Evolutionary conservation across 345 rosid genomes (phyloP).

Genomic region (Sonneratia alba): DNA sequence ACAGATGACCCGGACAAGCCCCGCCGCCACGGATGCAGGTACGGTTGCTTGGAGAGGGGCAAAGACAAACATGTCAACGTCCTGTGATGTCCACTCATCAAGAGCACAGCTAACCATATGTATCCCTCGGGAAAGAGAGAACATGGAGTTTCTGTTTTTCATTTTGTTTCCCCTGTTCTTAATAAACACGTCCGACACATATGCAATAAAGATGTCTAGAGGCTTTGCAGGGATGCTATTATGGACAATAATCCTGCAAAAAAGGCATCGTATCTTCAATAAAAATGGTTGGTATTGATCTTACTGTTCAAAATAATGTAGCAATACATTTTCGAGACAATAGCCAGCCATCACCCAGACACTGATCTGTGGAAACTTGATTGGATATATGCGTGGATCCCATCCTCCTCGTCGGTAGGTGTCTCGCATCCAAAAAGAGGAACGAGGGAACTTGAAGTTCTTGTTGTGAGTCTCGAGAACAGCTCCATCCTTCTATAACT

Average conservation of each 20-base stretch:
- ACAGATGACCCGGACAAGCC: constrained; percentile 60
- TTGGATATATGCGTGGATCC: no score
- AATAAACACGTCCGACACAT: background rate
- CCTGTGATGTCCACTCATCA: constrained; percentile 13
- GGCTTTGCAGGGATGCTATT: background rate
- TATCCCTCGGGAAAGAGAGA: background rate
- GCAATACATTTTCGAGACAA: no score
- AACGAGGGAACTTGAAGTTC: no score
- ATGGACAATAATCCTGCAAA: background rate
- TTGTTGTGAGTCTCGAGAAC: no score
- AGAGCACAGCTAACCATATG: background rate
- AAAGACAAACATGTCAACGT: constrained; percentile 31
- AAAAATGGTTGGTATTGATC: no score
- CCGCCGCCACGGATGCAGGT: constrained; percentile 64
- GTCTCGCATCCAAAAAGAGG: no score
- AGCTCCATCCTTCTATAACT: no score
- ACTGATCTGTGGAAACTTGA: background rate
- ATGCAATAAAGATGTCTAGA: background rate
- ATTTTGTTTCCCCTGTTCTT: background rate
- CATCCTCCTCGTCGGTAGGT: no score
- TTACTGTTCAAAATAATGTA: no score
- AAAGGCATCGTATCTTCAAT: background rate
- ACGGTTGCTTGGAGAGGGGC: constrained; percentile 28
- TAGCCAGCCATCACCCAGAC: no score
- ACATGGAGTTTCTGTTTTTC: background rate